A percentile compares a stretch with the other conserved stretches of the same genome.
Conservation (phyloP, 2,329 filamentous ascomycete genomes). For the Cercospora sojina region DNA sequence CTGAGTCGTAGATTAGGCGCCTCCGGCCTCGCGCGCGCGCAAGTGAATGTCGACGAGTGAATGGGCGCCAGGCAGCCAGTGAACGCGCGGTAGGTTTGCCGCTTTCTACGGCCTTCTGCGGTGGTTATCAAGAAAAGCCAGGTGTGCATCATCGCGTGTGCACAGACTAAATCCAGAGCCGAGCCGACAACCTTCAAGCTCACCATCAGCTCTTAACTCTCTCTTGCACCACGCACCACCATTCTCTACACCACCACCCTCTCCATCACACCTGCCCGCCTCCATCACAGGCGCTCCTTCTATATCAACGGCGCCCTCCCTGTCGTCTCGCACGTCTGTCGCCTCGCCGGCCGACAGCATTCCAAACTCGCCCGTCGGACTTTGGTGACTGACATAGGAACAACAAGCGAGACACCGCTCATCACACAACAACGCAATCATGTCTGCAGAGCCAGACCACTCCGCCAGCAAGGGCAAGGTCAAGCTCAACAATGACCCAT, state of each 20-base stretch:
- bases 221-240: conserved; percentile 4
- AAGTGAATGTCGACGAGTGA: conserved; percentile 1
- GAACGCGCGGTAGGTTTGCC: conserved; percentile 4
- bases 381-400: conserved; percentile 14
- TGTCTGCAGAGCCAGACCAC: conserved; percentile 54
- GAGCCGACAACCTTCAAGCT: conserved; percentile 9
- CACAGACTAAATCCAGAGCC: conserved; percentile 1
- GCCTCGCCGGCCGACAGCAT: conserved; percentile 4
- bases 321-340: background rate
- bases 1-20: background rate
- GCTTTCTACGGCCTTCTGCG: conserved; percentile 5
- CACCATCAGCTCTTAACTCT: conserved; percentile 3
- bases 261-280: conserved; percentile 1
- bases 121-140: conserved; percentile 5
- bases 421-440: conserved; percentile 28
- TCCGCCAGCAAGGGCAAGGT: conserved; percentile 46
- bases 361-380: conserved; percentile 6
- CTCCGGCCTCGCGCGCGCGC: background rate
- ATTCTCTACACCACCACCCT: conserved; percentile 5
- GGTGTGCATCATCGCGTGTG: conserved; percentile 1
- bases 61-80: background rate
- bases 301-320: conserved; percentile 7
- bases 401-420: conserved; percentile 17
- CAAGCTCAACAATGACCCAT: conserved; percentile 43
- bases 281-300: background rate